A percentile compares a stretch with the other conserved stretches of the same genome.
phyloP scores from a whole-genome alignment of 805 yeast genomes.

The Starmerella etchellsii region DNA sequence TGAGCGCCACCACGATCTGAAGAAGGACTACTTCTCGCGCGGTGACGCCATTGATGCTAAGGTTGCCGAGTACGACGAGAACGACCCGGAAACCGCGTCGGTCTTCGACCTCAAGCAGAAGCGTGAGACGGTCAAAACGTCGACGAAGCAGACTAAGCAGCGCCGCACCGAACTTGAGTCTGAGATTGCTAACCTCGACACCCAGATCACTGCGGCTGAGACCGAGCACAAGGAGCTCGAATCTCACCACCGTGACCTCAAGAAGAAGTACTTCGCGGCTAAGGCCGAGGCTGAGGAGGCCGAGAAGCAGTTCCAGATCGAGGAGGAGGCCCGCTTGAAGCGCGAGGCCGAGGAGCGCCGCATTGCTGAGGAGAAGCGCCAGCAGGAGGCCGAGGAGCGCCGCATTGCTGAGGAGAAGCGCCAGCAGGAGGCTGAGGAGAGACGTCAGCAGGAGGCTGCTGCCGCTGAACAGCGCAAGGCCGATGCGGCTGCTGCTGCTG shows the following conservation, averaged over 20 bases:
- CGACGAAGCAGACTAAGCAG: constrained; percentile 15
- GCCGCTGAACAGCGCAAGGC: constrained; percentile 1
- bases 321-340: constrained; percentile 17
- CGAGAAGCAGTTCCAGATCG: constrained; percentile 16
- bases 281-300: constrained; percentile 20
- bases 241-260: constrained; percentile 26
- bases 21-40: constrained; percentile 19
- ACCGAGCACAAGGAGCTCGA: constrained; percentile 22
- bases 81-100: constrained; percentile 20
- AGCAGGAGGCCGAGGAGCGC: constrained; percentile 17
- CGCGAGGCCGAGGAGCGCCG: constrained; percentile 20
- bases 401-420: constrained; percentile 13
- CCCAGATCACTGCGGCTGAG: constrained; percentile 15
- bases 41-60: constrained; percentile 19
- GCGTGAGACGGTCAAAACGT: constrained; percentile 18
- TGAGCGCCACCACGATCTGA: constrained; percentile 20
- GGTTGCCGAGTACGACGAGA: constrained; percentile 21
- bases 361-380: constrained; percentile 14
- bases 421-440: constrained; percentile 8
- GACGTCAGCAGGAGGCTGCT: constrained; percentile 13
- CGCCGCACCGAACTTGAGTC: constrained; percentile 15
- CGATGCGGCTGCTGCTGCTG: constrained; percentile 6
- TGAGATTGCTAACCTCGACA: constrained; percentile 10
- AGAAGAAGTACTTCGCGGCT: constrained; percentile 24
- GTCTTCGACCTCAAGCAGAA: constrained; percentile 44